phyloP scores from a whole-genome alignment of 2,329 filamentous ascomycete species.

The Diaporthe longicolla region DNA sequence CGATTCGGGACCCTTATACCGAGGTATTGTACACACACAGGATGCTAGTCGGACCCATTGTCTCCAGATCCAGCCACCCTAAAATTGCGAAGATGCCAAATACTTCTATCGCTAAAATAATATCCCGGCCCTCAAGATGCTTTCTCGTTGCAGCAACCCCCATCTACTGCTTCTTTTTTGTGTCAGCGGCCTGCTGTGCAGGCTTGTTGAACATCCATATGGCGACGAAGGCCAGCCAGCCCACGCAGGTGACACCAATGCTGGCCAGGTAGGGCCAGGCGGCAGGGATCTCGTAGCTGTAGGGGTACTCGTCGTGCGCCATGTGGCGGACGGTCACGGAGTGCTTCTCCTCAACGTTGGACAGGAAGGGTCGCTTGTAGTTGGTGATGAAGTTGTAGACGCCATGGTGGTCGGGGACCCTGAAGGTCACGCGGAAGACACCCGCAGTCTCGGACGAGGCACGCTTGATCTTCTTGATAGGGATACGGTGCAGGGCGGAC shows the following conservation, averaged over 20 bases:
- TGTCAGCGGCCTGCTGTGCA: slow-evolving; percentile 49
- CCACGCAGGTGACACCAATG: slow-evolving; percentile 84
- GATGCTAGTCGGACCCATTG: slow-evolving; percentile 29
- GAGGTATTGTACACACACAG: slow-evolving; percentile 40
- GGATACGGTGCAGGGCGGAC: slow-evolving; percentile 93
- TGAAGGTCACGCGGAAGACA: slow-evolving; percentile 82
- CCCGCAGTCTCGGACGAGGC: slow-evolving; percentile 74
- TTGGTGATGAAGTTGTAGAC: slow-evolving; percentile 99
- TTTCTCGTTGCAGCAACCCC: not conserved
- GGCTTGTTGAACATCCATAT: slow-evolving; percentile 85
- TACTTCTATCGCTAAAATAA: slow-evolving; percentile 14
- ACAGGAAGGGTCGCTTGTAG: slow-evolving; percentile 95
- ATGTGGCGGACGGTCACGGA: slow-evolving; percentile 96
- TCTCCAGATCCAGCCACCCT: slow-evolving; percentile 30
- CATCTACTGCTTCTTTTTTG: slow-evolving; percentile 64
- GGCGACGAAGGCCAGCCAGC: slow-evolving; percentile 87
- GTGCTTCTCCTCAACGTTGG: slow-evolving; percentile 90
- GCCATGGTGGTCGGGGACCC: slow-evolving; percentile 94
- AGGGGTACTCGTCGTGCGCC: slow-evolving; percentile 95
- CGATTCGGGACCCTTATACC: slow-evolving; percentile 20
- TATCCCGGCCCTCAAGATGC: not conserved
- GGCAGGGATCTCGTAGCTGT: slow-evolving; percentile 89
- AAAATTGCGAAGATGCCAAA: slow-evolving; percentile 15
- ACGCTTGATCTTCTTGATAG: slow-evolving; percentile 66
- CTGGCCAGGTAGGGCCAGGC: slow-evolving; percentile 97